Evolutionary conservation across 441 rosid genomes (phyloP), one percentile per base, ranked within the genome.

Genomic region (Eugenia klotzschiana): DNA sequence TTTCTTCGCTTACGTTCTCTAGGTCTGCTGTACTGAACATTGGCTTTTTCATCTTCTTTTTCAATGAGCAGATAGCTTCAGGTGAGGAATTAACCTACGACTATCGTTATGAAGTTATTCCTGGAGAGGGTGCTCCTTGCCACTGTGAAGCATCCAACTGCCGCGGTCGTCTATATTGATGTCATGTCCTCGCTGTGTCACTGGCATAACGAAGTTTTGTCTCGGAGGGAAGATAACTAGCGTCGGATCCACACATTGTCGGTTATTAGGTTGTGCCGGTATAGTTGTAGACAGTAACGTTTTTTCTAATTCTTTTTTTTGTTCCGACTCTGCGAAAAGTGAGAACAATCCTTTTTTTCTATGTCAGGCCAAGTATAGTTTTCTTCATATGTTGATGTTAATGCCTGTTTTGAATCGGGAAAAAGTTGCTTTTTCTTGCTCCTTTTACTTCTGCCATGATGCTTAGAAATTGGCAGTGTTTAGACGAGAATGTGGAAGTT

Each of bases 11-110:
- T 33, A 7, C 40, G 7, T 33, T 69, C 7, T 33, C 77, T 20
- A 69, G 77, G 77, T 40, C 77, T 69, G n/a, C 33, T 82, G 82
- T 79, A 41, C 49, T 89, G 54, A 51, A 22, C 43, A 54, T n/a
- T 80, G 43, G 8, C 54, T 72, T 83, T 84, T 73, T 27, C 37
- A 82, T 84, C 26, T 79, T 79, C 80, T 73, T 82, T 23, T 84
- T 14, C 72, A 27, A 37, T 84, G 89, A 87, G 89, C 98, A 97
- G 99, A 97, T 97, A 87, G 89, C 94, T 82, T 86, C 84, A 25
- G 98, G 99, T 51, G 98, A 97, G 87, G 99, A 97, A 87, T 88
- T 96, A 87, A 94, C 98, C 2, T 90, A 87, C 77, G 92, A 93
- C 89, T 95, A 91, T 86, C 92, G 86, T 58, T 89, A 89, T 29